Evolutionary conservation across 2,329 filamentous ascomycete genomes (phyloP).

Genomic region (Talaromyces sp.): DNA sequence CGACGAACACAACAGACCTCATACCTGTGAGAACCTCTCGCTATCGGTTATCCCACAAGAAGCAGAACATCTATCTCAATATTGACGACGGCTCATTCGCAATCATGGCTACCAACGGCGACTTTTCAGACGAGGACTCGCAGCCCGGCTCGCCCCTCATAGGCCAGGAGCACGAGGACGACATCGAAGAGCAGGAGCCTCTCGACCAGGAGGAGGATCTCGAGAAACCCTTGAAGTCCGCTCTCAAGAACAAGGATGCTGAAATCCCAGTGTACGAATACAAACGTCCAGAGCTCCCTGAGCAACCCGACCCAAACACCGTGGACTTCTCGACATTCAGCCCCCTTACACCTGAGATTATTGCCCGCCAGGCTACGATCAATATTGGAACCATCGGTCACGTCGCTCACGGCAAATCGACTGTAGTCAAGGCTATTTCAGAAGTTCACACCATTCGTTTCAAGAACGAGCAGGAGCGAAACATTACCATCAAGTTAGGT

Average conservation of each 20-base stretch:
- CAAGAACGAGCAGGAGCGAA: constrained; percentile 99
- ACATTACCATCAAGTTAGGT: constrained; percentile 99
- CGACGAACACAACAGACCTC: neutral
- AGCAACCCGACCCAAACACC: constrained; percentile 88
- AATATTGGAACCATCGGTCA: constrained; percentile 99
- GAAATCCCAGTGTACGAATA: constrained; percentile 52
- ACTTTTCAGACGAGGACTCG: constrained; percentile 54
- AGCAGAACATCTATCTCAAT: neutral
- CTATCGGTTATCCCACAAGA: neutral
- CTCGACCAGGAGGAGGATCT: constrained; percentile 56
- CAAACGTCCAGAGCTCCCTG: constrained; percentile 67
- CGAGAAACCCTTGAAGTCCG: constrained; percentile 73
- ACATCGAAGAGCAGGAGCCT: constrained; percentile 73
- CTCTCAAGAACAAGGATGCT: constrained; percentile 70
- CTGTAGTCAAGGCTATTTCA: constrained; percentile 98
- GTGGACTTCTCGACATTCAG: constrained; percentile 77
- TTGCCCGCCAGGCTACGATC: constrained; percentile 95
- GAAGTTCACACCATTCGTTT: constrained; percentile 98
- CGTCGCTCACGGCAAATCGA: constrained; percentile 98
- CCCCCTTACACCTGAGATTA: constrained; percentile 92
- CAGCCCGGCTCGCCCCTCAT: constrained; percentile 54
- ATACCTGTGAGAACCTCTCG: neutral
- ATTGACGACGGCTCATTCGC: neutral
- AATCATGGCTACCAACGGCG: constrained; percentile 54
- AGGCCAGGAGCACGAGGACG: constrained; percentile 63